A percentile compares a stretch with the other conserved stretches of the same genome.
Conservation (phyloP, 2,329 filamentous ascomycete species). For the Grosmannia huntii region DNA sequence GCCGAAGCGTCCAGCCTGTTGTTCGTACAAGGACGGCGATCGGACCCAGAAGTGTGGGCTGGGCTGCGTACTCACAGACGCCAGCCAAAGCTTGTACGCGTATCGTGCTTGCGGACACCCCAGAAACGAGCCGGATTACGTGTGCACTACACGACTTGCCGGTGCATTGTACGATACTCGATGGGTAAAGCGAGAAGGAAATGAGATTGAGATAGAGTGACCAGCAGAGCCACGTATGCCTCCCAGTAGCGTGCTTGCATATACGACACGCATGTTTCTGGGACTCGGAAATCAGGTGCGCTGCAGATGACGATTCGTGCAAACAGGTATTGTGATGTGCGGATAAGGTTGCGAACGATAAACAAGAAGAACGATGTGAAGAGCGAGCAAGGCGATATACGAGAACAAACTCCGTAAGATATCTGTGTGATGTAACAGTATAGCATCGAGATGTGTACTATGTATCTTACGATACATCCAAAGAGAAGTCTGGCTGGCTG, state of each 20-base stretch:
- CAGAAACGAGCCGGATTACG: background rate
- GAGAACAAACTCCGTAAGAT: no score
- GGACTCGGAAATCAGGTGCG: no score
- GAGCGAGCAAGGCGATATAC: background rate
- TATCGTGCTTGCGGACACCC: background rate
- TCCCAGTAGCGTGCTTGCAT: background rate
- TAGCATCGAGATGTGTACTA: background rate
- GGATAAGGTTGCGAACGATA: background rate
- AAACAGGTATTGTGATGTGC: background rate
- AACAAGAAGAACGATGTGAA: background rate
- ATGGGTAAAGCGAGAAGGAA: background rate
- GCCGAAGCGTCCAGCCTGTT: background rate
- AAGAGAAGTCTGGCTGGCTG: background rate
- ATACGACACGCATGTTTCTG: background rate
- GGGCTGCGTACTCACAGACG: background rate
- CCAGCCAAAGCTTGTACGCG: background rate
- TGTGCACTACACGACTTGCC: background rate
- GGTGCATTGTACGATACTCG: background rate
- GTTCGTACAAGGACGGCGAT: background rate
- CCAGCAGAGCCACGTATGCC: background rate
- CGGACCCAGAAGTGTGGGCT: background rate
- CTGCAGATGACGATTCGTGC: background rate
- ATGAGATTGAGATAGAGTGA: background rate
- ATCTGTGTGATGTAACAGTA: background rate
- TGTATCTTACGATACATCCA: background rate